Conservation (phyloP, 108 stramenopile species). For the Tribonema minus region DNA sequence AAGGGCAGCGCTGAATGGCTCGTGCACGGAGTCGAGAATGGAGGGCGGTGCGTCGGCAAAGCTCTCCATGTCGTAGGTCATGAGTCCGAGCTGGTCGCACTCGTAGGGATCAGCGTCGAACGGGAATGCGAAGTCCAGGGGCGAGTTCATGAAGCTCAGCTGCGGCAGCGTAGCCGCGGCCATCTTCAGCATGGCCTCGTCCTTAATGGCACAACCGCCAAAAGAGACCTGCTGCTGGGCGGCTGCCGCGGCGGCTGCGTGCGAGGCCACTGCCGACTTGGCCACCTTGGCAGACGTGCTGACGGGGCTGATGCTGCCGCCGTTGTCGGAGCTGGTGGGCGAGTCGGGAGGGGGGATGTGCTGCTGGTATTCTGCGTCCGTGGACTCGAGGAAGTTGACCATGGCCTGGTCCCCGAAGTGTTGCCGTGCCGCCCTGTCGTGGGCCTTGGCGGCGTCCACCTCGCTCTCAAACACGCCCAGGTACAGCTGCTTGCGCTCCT, state of each 20-base stretch:
- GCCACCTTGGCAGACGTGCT: background rate
- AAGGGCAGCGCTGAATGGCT: too few species aligned
- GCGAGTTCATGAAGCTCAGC: background rate
- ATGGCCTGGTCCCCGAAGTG: conserved; percentile 43
- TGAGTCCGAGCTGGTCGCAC: background rate
- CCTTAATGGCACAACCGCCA: too few species aligned
- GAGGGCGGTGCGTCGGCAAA: too few species aligned
- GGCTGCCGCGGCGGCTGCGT: too few species aligned
- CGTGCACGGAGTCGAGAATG: too few species aligned
- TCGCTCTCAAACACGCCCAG: conserved; percentile 45
- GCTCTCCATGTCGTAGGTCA: background rate
- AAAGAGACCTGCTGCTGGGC: too few species aligned
- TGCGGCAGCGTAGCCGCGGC: too few species aligned
- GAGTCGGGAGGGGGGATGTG: background rate
- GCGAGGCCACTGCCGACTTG: too few species aligned
- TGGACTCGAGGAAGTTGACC: conserved; percentile 13
- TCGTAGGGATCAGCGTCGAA: background rate
- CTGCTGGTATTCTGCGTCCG: background rate
- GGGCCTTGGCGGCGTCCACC: conserved; percentile 45
- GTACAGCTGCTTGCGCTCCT: conserved; percentile 46
- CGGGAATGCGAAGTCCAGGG: background rate
- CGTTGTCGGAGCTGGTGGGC: too few species aligned
- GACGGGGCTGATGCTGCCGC: background rate
- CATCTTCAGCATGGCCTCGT: too few species aligned
- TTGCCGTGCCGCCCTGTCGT: conserved; percentile 43